phyloP scores from a whole-genome alignment of 768 basidiomycete species.

The Kwoniella pini region DNA sequence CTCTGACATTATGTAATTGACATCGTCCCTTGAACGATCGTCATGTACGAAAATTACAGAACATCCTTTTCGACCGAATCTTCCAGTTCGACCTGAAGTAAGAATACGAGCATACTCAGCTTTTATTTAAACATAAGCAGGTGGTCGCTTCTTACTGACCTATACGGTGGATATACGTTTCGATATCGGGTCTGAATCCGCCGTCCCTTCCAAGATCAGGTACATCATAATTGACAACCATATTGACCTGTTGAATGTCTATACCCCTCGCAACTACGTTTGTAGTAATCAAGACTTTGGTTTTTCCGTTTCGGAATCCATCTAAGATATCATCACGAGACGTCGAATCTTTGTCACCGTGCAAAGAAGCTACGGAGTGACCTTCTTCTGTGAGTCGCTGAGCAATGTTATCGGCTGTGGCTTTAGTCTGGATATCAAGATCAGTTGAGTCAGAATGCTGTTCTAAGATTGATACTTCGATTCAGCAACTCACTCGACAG shows the following conservation, averaged over 20 bases:
- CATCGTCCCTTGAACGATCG: conserved; percentile 78
- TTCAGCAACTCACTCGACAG: conserved; percentile 74
- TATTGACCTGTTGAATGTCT: conserved; percentile 97
- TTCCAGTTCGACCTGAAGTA: conserved; percentile 82
- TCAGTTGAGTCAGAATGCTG: neutral
- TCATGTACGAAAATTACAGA: conserved; percentile 98
- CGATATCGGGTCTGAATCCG: conserved; percentile 70
- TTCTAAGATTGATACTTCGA: too few species aligned
- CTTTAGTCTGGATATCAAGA: conserved; percentile 64
- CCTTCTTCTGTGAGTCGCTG: conserved; percentile 87
- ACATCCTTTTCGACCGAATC: conserved; percentile 95
- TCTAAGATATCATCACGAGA: conserved; percentile 94
- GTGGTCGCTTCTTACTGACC: conserved; percentile 60
- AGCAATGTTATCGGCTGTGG: conserved; percentile 89
- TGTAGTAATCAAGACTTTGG: conserved; percentile 97
- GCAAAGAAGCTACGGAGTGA: conserved; percentile 92
- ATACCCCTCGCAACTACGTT: conserved; percentile 98
- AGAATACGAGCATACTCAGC: neutral
- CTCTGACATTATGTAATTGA: conserved; percentile 81
- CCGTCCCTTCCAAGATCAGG: conserved; percentile 63
- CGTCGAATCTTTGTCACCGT: conserved; percentile 84
- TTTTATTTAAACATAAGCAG: neutral
- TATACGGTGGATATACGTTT: conserved; percentile 97
- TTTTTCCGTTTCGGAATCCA: conserved; percentile 90
- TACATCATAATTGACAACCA: conserved; percentile 99